Conservation (phyloP, 306 rosid species). For the Prunus padus region DNA sequence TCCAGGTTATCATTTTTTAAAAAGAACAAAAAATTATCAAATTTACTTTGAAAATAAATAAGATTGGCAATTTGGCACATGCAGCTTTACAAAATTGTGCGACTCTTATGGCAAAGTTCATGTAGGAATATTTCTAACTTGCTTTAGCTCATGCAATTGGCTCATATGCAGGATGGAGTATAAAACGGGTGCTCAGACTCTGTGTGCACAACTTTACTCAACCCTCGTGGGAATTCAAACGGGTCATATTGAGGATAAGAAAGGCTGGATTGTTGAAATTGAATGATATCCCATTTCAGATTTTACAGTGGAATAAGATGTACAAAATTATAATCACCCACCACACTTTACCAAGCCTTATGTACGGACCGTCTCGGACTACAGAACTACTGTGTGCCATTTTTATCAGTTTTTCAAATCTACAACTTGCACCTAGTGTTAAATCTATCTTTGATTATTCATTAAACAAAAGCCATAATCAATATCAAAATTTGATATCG, state of each 20-base stretch:
- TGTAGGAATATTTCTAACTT: neutral
- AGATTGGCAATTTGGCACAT: too few species aligned
- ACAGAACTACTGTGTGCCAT: neutral
- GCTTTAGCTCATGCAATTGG: too few species aligned
- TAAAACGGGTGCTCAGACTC: constrained; percentile 50
- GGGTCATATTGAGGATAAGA: constrained; percentile 59
- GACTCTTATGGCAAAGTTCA: too few species aligned
- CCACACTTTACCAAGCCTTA: neutral
- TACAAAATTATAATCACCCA: neutral
- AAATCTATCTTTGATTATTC: neutral
- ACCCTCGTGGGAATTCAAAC: constrained; percentile 67
- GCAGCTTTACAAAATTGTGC: too few species aligned
- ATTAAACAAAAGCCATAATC: neutral
- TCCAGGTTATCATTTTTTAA: neutral
- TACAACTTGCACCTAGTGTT: neutral
- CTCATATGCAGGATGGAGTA: constrained; percentile 56
- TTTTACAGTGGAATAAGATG: neutral
- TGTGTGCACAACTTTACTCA: constrained; percentile 41
- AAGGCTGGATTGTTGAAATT: constrained; percentile 71
- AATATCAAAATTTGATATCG: too few species aligned
- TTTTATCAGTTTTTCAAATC: neutral
- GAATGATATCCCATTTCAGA: constrained; percentile 21
- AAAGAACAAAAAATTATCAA: neutral
- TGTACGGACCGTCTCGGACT: neutral
- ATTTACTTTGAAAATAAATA: too few species aligned